Conservation (phyloP, 2,329 filamentous ascomycete genomes). For the Fusarium bactridioides region DNA sequence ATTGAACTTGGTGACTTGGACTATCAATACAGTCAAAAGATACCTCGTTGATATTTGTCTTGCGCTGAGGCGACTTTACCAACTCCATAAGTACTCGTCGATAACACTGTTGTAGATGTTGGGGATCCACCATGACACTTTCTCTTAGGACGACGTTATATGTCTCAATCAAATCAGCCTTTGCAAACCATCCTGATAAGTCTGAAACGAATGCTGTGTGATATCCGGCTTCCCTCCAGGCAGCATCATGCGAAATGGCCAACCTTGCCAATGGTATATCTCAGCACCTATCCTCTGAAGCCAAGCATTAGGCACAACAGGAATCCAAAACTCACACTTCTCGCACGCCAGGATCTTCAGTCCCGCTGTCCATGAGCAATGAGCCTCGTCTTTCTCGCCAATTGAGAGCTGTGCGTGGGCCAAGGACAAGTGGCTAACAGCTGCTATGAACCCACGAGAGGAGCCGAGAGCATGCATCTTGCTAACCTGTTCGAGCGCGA, state of each 20-base stretch:
- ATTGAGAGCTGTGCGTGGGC: slow-evolving; percentile 36
- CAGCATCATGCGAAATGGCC: slow-evolving; percentile 44
- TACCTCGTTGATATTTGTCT: too few relatives aligned
- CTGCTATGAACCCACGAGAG: slow-evolving; percentile 31
- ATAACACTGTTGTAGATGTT: too few relatives aligned
- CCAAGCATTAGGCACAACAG: slow-evolving; percentile 41
- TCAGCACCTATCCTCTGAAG: slow-evolving; percentile 32
- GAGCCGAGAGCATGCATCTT: slow-evolving; percentile 31
- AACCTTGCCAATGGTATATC: slow-evolving; percentile 35
- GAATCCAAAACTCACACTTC: slow-evolving; percentile 42
- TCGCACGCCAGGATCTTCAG: slow-evolving; percentile 31
- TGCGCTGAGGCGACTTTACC: too few relatives aligned
- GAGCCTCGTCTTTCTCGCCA: slow-evolving; percentile 19
- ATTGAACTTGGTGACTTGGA: too few relatives aligned
- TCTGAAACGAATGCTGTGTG: slow-evolving; percentile 6
- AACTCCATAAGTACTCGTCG: too few relatives aligned
- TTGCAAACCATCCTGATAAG: rapidly evolving
- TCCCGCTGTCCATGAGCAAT: slow-evolving; percentile 35
- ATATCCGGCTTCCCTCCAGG: slow-evolving; percentile 38
- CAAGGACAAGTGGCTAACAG: slow-evolving; percentile 39
- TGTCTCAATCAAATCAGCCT: too few relatives aligned
- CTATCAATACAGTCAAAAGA: too few relatives aligned
- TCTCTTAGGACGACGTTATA: too few relatives aligned
- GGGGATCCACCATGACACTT: too few relatives aligned
- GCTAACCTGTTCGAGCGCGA: slow-evolving; percentile 22